phyloP scores from a whole-genome alignment of 164 flowering plant species.

The Malania oleifera region DNA sequence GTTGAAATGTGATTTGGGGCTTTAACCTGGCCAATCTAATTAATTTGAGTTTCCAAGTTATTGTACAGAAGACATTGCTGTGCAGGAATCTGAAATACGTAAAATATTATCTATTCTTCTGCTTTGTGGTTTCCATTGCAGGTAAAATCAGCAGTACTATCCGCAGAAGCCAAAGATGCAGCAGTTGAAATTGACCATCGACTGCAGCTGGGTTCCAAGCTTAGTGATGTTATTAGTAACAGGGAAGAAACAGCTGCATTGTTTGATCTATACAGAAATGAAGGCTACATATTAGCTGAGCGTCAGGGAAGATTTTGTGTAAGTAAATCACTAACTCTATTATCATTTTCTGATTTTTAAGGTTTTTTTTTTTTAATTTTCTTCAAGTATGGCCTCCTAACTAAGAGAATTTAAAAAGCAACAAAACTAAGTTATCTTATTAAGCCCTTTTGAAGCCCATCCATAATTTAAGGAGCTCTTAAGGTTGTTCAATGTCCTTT shows the following conservation, averaged over 20 bases:
- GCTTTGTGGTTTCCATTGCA: conserved; percentile 11
- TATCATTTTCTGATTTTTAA: not conserved
- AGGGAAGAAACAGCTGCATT: conserved; percentile 70
- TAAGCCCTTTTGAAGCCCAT: too few relatives aligned
- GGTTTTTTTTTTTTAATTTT: not conserved
- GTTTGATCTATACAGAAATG: conserved; percentile 59
- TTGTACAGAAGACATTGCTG: not conserved
- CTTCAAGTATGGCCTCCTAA: too few relatives aligned
- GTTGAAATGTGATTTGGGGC: too few relatives aligned
- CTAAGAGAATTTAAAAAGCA: too few relatives aligned
- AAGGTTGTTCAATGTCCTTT: too few relatives aligned
- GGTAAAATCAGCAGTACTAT: conserved; percentile 42
- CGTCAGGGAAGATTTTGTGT: conserved; percentile 67
- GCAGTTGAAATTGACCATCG: conserved; percentile 70
- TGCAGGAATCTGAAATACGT: not conserved
- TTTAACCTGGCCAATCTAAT: too few relatives aligned
- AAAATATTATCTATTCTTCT: not conserved
- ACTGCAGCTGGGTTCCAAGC: conserved; percentile 71
- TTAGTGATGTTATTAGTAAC: conserved; percentile 55
- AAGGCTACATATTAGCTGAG: conserved; percentile 77
- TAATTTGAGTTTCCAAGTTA: too few relatives aligned
- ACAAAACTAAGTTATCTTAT: too few relatives aligned
- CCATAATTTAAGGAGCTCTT: too few relatives aligned
- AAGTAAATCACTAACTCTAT: conserved; percentile 24
- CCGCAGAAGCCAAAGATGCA: conserved; percentile 74